Conservation (phyloP, 2,329 filamentous ascomycete species). For the Trichoderma breve region DNA sequence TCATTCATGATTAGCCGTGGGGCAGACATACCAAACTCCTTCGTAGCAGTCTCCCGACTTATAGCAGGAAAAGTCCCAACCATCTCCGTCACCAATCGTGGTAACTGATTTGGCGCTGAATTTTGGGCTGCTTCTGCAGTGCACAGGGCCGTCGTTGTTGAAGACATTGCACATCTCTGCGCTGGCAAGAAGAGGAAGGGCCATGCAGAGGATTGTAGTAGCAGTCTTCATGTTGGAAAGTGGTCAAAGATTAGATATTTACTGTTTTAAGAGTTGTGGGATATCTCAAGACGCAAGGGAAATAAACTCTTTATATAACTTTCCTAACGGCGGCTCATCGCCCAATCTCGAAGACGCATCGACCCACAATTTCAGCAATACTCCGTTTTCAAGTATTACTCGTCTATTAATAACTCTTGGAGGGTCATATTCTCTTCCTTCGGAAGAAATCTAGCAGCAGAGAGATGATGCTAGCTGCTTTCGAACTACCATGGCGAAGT, state of each 20-base stretch:
- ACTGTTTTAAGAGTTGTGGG: not conserved
- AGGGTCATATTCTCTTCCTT: not conserved
- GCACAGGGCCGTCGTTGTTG: conserved; percentile 5
- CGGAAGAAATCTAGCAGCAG: not conserved
- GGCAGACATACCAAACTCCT: not conserved
- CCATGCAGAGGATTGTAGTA: not conserved
- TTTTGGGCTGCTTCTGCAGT: not conserved
- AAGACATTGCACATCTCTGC: conserved; percentile 2
- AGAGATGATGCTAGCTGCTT: not conserved
- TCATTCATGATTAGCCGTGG: too few relatives aligned
- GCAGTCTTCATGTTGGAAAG: not conserved
- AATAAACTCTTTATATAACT: not conserved
- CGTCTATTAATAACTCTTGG: not conserved
- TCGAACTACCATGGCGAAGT: not conserved
- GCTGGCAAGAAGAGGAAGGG: not conserved
- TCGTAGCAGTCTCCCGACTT: conserved; percentile 5
- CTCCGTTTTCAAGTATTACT: not conserved
- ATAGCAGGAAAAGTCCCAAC: conserved; percentile 6
- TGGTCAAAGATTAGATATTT: not conserved
- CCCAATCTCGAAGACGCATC: too few relatives aligned
- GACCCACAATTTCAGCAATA: not conserved
- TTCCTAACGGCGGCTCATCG: not conserved
- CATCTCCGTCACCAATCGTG: conserved; percentile 9
- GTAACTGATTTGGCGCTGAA: not conserved
- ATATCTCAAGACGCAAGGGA: not conserved